These are phyloP conservation scores for Fusarium annulatum DNA, from an alignment of 2,329 filamentous ascomycete species.

Conservation along the genomic window DNA sequence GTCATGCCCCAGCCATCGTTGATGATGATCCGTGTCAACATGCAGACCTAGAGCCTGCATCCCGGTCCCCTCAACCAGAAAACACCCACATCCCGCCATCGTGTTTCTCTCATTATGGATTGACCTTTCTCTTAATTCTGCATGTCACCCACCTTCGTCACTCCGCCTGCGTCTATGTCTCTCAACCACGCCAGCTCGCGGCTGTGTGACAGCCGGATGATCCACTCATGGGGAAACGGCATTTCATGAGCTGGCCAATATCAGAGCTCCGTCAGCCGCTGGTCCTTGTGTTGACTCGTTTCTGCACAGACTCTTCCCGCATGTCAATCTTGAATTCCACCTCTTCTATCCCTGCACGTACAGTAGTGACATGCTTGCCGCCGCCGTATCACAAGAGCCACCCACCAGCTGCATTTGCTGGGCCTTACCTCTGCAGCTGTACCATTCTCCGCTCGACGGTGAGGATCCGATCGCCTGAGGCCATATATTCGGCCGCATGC, in stretches of 20 bases:
- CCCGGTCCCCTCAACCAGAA: constrained; percentile 11
- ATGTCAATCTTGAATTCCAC: constrained; percentile 48
- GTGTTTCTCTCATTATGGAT: constrained; percentile 20
- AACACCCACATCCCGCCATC: constrained; percentile 32
- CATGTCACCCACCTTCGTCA: constrained; percentile 44
- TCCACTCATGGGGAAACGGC: constrained; percentile 41
- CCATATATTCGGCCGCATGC: constrained; percentile 43
- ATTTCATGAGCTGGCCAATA: constrained; percentile 61
- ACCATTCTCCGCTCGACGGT: constrained; percentile 28
- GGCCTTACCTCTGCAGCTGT: constrained; percentile 33
- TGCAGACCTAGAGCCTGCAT: constrained; percentile 12
- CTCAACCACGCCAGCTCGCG: constrained; percentile 36
- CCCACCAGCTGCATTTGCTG: constrained; percentile 32
- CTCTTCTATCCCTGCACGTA: constrained; percentile 22
- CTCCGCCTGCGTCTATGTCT: constrained; percentile 37
- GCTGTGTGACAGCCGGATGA: constrained; percentile 44
- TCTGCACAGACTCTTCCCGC: constrained; percentile 41
- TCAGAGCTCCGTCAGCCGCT: constrained; percentile 62
- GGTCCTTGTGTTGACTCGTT: constrained; percentile 43
- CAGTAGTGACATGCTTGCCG: constrained; percentile 35
- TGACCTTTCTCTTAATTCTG: constrained; percentile 27
- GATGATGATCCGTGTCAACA: constrained; percentile 8
- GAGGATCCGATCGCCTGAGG: constrained; percentile 40
- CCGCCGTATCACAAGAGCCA: constrained; percentile 40
- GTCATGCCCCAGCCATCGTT: constrained; percentile 15